These are phyloP conservation scores for Solidago caesia DNA, from an alignment of 129 eudicot species.

Conservation along the genomic window DNA sequence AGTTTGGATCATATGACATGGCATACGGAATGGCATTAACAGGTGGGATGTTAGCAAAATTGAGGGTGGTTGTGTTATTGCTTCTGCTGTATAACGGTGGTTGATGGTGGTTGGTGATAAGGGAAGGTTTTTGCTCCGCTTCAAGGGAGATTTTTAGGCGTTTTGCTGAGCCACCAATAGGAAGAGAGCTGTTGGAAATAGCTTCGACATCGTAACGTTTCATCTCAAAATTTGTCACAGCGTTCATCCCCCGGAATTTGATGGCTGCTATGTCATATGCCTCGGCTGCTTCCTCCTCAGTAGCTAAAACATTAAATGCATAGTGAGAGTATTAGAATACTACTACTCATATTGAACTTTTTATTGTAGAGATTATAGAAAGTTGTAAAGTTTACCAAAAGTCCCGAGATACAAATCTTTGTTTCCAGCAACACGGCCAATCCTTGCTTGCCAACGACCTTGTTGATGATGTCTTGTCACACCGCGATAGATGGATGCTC, in stretches of 20 bases:
- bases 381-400: constrained; percentile 45
- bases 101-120: constrained; percentile 22
- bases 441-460: constrained; percentile 97
- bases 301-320: constrained; percentile 44
- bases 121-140: constrained; percentile 47
- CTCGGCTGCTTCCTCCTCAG: constrained; percentile 96
- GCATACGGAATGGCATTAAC: constrained; percentile 35
- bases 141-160: constrained; percentile 68
- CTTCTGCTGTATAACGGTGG: constrained; percentile 35
- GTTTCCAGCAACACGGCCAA: constrained; percentile 92
- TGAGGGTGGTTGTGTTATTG: constrained; percentile 40
- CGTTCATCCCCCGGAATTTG: constrained; percentile 85
- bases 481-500: constrained; percentile 85
- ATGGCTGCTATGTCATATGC: constrained; percentile 97
- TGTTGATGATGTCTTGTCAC: constrained; percentile 96
- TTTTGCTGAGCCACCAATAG: constrained; percentile 81
- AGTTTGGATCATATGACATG: constrained; percentile 51
- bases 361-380: not conserved
- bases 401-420: constrained; percentile 91
- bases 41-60: constrained; percentile 47
- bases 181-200: constrained; percentile 73
- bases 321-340: not conserved
- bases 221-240: constrained; percentile 94
- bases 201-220: constrained; percentile 84
- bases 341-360: not conserved